Percentiles rank a stretch among this genome's conserved stretches.
Evolutionary conservation across 306 rosid species (phyloP).

Genomic region (Lathyrus oleraceus): DNA sequence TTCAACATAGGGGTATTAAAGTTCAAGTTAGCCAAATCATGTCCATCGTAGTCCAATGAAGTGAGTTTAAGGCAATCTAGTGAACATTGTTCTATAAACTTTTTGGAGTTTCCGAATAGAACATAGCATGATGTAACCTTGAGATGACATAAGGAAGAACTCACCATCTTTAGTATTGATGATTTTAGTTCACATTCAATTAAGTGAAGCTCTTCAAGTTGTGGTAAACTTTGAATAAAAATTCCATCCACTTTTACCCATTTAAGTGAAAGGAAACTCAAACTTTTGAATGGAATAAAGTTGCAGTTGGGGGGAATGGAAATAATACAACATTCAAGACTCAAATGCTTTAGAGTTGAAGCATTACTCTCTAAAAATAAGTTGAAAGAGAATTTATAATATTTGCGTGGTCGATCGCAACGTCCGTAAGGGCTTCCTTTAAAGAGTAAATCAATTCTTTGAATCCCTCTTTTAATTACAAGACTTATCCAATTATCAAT

Average conservation of each 20-base stretch:
- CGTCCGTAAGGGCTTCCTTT: neutral
- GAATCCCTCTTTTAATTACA: neutral
- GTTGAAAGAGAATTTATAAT: neutral
- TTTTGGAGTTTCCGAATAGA: accelerated
- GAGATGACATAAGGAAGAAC: slow-evolving; percentile 12
- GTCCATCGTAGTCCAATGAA: neutral
- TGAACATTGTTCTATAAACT: neutral
- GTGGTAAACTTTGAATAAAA: neutral
- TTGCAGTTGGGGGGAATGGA: neutral
- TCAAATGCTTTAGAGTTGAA: neutral
- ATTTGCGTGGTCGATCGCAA: accelerated
- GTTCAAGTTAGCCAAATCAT: neutral
- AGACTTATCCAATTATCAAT: neutral
- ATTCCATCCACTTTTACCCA: neutral
- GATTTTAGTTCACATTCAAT: neutral
- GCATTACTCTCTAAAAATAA: neutral
- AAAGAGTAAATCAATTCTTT: neutral
- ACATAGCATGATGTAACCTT: neutral
- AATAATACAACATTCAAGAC: neutral
- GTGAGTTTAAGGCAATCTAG: slow-evolving; percentile 9
- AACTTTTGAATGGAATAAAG: neutral
- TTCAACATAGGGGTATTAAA: slow-evolving; percentile 1
- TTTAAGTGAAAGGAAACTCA: neutral
- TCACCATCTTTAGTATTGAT: neutral
- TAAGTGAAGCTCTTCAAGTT: slow-evolving; percentile 6